Percentiles rank a stretch among this genome's conserved stretches.
Conservation (phyloP, 345 rosid genomes). For the Xanthoceras sorbifolium region DNA sequence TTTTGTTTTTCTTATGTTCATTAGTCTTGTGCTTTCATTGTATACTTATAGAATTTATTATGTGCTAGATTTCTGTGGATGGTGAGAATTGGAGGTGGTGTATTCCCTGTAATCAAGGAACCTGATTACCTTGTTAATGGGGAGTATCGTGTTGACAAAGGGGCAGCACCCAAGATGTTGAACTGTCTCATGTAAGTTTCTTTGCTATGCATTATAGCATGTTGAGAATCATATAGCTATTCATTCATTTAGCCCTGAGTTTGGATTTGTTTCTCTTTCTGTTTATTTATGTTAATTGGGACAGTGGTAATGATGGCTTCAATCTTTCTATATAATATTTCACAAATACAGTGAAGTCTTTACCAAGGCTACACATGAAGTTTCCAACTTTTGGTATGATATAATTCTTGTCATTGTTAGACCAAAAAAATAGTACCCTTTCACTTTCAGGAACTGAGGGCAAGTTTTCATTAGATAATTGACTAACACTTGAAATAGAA, state of each 20-base stretch:
- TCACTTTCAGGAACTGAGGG: not conserved
- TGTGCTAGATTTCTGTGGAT: conserved; percentile 91
- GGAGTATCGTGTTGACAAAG: conserved; percentile 97
- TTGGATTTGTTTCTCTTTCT: not conserved
- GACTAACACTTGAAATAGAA: not conserved
- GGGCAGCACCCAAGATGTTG: conserved; percentile 97
- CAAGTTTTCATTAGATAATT: not conserved
- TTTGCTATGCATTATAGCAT: not conserved
- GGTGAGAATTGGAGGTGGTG: conserved; percentile 99
- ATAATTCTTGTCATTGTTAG: not conserved
- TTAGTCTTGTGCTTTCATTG: not conserved
- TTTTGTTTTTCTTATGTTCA: not conserved
- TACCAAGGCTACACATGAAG: no score
- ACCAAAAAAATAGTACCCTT: not conserved
- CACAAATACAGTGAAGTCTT: not conserved
- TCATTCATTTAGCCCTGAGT: not conserved
- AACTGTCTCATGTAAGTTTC: conserved; percentile 96
- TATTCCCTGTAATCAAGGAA: conserved; percentile 95
- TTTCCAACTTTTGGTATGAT: not conserved
- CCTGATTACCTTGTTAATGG: conserved; percentile 98
- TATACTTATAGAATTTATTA: conserved; percentile 17
- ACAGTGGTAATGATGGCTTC: not conserved
- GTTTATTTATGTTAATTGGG: not conserved
- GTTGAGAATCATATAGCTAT: not conserved
- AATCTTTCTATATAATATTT: not conserved